Conservation (phyloP, 352 stramenopile species). For the Phytophthora nicotianae region DNA sequence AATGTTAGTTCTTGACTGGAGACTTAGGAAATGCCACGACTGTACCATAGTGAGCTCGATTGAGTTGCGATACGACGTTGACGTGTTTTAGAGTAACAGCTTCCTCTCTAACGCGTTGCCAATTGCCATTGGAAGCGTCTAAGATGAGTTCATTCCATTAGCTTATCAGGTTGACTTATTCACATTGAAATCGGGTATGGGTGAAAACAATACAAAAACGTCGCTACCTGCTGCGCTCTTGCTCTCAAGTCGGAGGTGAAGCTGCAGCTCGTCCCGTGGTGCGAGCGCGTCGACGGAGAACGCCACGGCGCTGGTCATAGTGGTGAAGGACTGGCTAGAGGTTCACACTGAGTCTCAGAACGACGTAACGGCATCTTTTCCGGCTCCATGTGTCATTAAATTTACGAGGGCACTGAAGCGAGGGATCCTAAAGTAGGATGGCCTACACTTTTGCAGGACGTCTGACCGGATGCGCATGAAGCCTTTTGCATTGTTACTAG, state of each 20-base stretch:
- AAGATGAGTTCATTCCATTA: constrained; percentile 4
- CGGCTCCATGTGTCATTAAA: constrained; percentile 16
- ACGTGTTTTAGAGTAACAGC: constrained; percentile 16
- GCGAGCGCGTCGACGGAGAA: constrained; percentile 27
- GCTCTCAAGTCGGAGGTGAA: constrained; percentile 24
- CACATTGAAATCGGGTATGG: neutral
- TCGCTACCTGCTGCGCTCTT: constrained; percentile 14
- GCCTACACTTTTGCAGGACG: too few relatives aligned
- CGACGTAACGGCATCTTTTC: constrained; percentile 25
- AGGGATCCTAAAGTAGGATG: neutral
- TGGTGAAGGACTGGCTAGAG: constrained; percentile 10
- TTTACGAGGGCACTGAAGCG: constrained; percentile 6
- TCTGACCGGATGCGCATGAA: too few relatives aligned
- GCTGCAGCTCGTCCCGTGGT: constrained; percentile 6
- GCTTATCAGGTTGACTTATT: neutral
- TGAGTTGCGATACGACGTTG: constrained; percentile 28
- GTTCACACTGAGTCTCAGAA: constrained; percentile 15
- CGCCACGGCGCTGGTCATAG: constrained; percentile 33
- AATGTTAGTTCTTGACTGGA: neutral
- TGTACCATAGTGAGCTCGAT: constrained; percentile 27
- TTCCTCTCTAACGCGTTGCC: constrained; percentile 24
- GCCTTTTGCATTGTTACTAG: too few relatives aligned
- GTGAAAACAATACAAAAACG: too few relatives aligned
- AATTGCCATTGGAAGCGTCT: constrained; percentile 16
- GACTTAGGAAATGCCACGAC: neutral